Base-by-base conservation (phyloP, 2,329 filamentous ascomycete genomes). In the Colletotrichum sp. region DNA sequence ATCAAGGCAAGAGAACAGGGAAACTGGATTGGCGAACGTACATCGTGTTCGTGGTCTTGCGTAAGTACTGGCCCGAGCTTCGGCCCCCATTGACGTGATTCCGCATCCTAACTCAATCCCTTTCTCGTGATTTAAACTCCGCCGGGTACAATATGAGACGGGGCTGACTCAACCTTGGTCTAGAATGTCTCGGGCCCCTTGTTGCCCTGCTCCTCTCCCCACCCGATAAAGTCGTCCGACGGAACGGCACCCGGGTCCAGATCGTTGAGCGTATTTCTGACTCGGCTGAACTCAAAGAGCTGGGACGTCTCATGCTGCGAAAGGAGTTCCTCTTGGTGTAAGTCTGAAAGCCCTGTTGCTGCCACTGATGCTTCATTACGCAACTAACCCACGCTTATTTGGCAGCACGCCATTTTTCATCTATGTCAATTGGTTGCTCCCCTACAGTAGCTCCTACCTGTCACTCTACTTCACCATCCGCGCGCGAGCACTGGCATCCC, bases 1-100 rank as follows among this genome's bases (percentile, higher is more conserved):
- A 78, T 8, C 74, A 72, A 7, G 77, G 71, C 1, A 78, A 76
- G 49, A 62, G 72, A 29, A 79, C 78, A 19, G 81, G 82, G 29
- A 81, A 79, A 57, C 77, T 82, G 16, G 78, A 78, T 8, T 79
- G 78, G 62, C 67, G 78, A 11, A 83, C 80, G 3, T 83, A 81
- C 29, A 78, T 83, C 55, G 74, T 82, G 62, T 81, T 83, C 62
- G 79, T 82, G 8, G 80, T 77, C 5, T 68, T 82, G 32, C 80
- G 55, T 62, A 8, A 55, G 55, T 55, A 6, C 2, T 22, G 30
- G 57, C 22, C 30, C 62, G 30, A 63, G 62, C 57, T 67, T 22
- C 7, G 11, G 8, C 13, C 7, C 22, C 44, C 22, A 25, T 25
- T 22, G 25, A 19, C 22, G 6, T 44, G 25, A 12, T 36, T 19